Evolutionary conservation across 2,329 filamentous ascomycete genomes (phyloP).

Genomic region (Ophiostoma australiae): DNA sequence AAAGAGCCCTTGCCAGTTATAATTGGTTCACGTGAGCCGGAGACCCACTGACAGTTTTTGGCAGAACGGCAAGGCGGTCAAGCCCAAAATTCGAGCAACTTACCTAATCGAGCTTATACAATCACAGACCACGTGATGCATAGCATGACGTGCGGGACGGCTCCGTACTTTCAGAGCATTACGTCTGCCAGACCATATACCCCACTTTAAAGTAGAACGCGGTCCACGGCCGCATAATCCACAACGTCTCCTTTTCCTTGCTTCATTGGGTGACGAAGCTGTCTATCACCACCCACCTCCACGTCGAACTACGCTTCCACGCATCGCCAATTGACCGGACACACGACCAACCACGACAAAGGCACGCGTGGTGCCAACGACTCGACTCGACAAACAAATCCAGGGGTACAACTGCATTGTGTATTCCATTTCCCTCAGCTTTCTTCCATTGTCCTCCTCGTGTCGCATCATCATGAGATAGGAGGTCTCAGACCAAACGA

Average conservation of each 20-base stretch:
- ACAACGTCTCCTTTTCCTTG: constrained; percentile 12
- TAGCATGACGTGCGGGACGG: neutral
- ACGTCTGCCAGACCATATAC: neutral
- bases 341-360: neutral
- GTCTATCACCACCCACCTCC: constrained; percentile 9
- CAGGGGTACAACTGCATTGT: neutral
- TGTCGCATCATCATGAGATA: constrained; percentile 11
- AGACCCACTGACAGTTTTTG: neutral
- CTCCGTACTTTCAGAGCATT: neutral
- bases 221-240: constrained; percentile 13
- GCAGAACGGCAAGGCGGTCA: neutral
- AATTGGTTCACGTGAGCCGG: neutral
- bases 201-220: neutral
- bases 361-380: constrained; percentile 3
- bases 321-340: neutral
- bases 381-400: neutral
- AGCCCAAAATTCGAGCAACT: neutral
- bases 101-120: neutral
- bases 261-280: constrained; percentile 4
- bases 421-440: neutral
- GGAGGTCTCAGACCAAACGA: neutral
- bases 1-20: constrained; percentile 17
- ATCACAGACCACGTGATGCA: neutral
- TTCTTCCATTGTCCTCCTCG: neutral
- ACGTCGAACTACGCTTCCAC: neutral